A percentile compares a stretch with the other conserved stretches of the same genome.
Evolutionary conservation across 148 eudicot genomes (phyloP).

Genomic region (Cornus suecica): DNA sequence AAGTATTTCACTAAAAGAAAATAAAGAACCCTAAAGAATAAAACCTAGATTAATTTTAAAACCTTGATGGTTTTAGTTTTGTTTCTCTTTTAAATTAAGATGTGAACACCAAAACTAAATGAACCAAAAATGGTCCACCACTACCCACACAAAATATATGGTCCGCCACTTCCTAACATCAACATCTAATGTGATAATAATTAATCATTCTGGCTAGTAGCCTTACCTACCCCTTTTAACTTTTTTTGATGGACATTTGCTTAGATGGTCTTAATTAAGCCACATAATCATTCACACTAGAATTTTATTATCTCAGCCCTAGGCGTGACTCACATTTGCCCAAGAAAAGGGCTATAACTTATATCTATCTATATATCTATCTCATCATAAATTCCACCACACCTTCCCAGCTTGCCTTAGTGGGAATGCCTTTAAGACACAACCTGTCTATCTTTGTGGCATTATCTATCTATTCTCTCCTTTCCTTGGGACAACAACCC

Average conservation of each 20-base stretch:
- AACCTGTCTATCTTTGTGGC: too few species aligned
- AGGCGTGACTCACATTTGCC: not conserved
- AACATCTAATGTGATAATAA: not conserved
- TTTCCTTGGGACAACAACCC: constrained; percentile 17
- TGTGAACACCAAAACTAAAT: not conserved
- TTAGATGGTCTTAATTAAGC: not conserved
- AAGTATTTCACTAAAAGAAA: too few species aligned
- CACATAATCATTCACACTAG: constrained; percentile 11
- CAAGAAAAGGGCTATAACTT: constrained; percentile 14
- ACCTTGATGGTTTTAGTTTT: too few species aligned
- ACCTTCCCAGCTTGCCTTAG: not conserved
- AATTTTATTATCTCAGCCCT: not conserved
- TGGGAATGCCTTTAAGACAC: not conserved
- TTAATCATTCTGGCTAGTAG: not conserved
- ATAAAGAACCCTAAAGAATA: too few species aligned
- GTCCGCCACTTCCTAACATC: constrained; percentile 10
- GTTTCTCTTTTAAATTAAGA: not conserved
- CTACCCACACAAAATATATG: not conserved
- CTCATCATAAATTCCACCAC: constrained; percentile 21
- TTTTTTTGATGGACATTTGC: too few species aligned
- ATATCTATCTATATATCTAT: too few species aligned
- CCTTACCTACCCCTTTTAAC: too few species aligned
- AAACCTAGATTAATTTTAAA: too few species aligned
- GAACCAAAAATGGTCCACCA: not conserved
- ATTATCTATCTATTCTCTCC: not conserved